Conservation (phyloP, 768 basidiomycete genomes). For the Naematelia encephala region DNA sequence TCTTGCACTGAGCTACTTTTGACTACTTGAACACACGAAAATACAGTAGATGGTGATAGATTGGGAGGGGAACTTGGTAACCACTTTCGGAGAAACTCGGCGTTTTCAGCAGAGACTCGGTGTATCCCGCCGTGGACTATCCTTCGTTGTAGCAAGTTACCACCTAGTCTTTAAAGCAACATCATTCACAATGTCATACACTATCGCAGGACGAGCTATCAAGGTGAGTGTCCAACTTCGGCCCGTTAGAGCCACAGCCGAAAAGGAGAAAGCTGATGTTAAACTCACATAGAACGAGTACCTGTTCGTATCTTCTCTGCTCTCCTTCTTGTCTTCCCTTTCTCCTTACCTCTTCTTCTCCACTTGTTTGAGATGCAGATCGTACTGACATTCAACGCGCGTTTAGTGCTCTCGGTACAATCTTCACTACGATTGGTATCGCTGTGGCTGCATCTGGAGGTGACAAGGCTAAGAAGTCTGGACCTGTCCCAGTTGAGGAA, state of each 20-base stretch:
- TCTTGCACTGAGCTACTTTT: too few relatives aligned
- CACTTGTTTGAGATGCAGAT: conserved; percentile 1
- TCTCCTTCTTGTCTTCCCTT: neutral
- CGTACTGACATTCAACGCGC: neutral
- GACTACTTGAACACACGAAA: too few relatives aligned
- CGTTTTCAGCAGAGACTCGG: conserved; percentile 6
- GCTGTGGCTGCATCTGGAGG: conserved; percentile 31
- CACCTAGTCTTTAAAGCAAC: conserved; percentile 3
- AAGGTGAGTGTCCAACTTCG: conserved; percentile 40
- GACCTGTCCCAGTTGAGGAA: conserved; percentile 21
- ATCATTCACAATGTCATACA: conserved; percentile 48
- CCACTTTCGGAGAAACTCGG: conserved; percentile 14
- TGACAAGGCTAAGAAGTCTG: conserved; percentile 23
- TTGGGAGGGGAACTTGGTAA: neutral
- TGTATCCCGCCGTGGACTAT: too few relatives aligned
- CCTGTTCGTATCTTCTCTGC: conserved; percentile 32
- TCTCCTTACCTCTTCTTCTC: neutral
- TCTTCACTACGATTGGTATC: conserved; percentile 37
- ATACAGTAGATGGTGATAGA: neutral
- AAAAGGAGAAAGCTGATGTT: conserved; percentile 3
- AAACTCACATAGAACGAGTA: conserved; percentile 53
- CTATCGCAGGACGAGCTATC: conserved; percentile 48
- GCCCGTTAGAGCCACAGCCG: neutral
- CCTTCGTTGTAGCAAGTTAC: neutral
- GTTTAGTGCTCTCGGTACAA: conserved; percentile 46